A percentile compares a stretch with the other conserved stretches of the same genome.
phyloP scores from a whole-genome alignment of 2,329 filamentous ascomycete species.

The Pseudopithomyces maydicus region DNA sequence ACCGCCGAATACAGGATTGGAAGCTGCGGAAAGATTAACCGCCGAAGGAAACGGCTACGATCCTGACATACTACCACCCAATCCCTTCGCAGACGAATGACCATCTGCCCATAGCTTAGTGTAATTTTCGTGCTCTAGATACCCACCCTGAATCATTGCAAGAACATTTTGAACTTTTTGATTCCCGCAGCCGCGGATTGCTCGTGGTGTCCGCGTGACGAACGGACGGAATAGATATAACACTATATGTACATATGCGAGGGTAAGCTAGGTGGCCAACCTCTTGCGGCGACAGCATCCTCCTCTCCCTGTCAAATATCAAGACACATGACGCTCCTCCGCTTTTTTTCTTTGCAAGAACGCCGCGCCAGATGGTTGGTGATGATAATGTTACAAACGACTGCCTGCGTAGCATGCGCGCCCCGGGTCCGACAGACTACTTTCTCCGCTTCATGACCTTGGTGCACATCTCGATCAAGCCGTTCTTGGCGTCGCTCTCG shows the following conservation, averaged over 20 bases:
- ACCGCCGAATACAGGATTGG: conserved; percentile 4
- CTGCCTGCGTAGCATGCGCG: not conserved
- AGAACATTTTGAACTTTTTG: conserved; percentile 1
- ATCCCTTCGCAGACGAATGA: conserved; percentile 21
- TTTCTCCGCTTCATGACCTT: conserved; percentile 91
- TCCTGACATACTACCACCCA: conserved; percentile 24
- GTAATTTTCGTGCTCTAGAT: not conserved
- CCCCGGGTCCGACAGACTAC: conserved; percentile 48
- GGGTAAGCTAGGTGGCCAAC: not conserved
- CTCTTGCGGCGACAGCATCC: not conserved
- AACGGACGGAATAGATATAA: conserved; percentile 5
- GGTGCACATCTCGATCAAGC: conserved; percentile 88
- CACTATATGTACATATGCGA: conserved; percentile 15
- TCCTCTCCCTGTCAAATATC: not conserved
- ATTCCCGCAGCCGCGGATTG: not conserved
- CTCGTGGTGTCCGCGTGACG: not conserved
- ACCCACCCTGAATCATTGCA: not conserved
- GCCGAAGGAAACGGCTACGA: conserved; percentile 27
- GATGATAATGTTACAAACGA: not conserved
- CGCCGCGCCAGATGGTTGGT: not conserved
- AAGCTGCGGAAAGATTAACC: not conserved
- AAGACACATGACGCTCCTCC: not conserved
- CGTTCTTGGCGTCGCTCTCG: conserved; percentile 91
- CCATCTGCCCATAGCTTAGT: not conserved
- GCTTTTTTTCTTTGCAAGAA: not conserved